phyloP scores from a whole-genome alignment of 495 filamentous ascomycete genomes.

The Emericellopsis terricola region DNA sequence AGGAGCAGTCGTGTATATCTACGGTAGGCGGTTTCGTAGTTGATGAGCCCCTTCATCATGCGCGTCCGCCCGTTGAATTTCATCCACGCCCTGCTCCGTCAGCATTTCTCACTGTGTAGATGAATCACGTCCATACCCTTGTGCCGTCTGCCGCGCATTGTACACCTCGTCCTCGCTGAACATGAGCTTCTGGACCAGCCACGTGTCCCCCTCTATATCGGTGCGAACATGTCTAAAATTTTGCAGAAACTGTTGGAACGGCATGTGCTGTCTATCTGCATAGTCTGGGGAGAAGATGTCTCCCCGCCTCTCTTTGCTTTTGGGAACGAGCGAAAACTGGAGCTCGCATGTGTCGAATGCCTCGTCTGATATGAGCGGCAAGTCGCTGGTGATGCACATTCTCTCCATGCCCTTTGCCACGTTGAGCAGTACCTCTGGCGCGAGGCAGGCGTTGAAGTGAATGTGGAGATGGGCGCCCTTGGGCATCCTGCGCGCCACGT shows the following conservation, averaged over 20 bases:
- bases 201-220: conserved; percentile 12
- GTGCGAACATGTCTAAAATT: conserved; percentile 6
- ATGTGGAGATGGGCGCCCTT: conserved; percentile 38
- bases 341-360: conserved; percentile 23
- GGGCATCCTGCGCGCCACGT: conserved; percentile 23
- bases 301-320: conserved; percentile 4
- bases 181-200: conserved; percentile 29
- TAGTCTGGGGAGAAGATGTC: conserved; percentile 11
- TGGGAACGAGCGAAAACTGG: conserved; percentile 24
- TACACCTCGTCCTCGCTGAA: conserved; percentile 30
- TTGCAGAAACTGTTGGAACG: conserved; percentile 15
- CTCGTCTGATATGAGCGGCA: conserved; percentile 11
- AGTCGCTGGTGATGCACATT: conserved; percentile 34
- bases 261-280: conserved; percentile 14
- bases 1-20: conserved; percentile 27
- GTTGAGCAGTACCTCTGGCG: conserved; percentile 26
- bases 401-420: conserved; percentile 27
- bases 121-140: conserved; percentile 13
- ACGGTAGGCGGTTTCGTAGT: conserved; percentile 31
- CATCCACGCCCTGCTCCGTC: conserved; percentile 27
- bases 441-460: conserved; percentile 37
- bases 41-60: conserved; percentile 44
- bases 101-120: background rate
- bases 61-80: conserved; percentile 35
- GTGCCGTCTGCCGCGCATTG: conserved; percentile 15